These are phyloP conservation scores for Neonectria magnoliae DNA, from an alignment of 2,329 filamentous ascomycete species.

Conservation along the genomic window DNA sequence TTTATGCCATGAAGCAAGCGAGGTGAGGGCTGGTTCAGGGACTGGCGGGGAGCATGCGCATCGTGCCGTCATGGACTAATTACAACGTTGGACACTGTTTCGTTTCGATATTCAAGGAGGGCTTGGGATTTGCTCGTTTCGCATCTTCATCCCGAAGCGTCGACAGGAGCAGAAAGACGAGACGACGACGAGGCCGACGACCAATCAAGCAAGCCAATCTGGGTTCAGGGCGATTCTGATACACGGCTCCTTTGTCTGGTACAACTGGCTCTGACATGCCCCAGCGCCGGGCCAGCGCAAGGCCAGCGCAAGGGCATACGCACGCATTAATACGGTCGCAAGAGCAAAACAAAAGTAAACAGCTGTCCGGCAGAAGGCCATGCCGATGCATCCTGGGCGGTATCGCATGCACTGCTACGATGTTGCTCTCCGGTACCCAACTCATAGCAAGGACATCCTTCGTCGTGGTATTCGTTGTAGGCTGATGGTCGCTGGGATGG, in stretches of 20 bases:
- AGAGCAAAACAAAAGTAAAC: constrained; percentile 14
- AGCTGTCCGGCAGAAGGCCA: constrained; percentile 13
- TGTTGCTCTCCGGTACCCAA: background rate
- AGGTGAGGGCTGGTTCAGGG: background rate
- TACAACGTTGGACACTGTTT: constrained; percentile 11
- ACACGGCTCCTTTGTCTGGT: constrained; percentile 37
- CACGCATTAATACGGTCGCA: constrained; percentile 19
- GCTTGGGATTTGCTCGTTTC: constrained; percentile 16
- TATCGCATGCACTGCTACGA: constrained; percentile 13
- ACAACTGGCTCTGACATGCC: constrained; percentile 26
- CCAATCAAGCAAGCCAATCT: constrained; percentile 23
- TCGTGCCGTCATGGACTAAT: background rate
- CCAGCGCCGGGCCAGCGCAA: constrained; percentile 6
- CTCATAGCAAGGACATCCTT: background rate
- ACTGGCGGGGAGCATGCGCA: background rate
- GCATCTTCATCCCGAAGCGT: constrained; percentile 25
- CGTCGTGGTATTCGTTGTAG: constrained; percentile 1
- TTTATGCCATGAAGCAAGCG: constrained; percentile 8
- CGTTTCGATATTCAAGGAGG: constrained; percentile 31
- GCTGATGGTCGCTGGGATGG: background rate
- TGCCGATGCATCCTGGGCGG: constrained; percentile 18
- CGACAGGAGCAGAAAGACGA: constrained; percentile 17
- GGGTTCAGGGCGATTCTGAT: constrained; percentile 30
- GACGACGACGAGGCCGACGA: constrained; percentile 4
- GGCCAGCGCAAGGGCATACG: constrained; percentile 3